Percentiles rank a stretch among this genome's conserved stretches.
Evolutionary conservation across 2,329 filamentous ascomycete species (phyloP).

Genomic region (Endoconidiophora laricicola): DNA sequence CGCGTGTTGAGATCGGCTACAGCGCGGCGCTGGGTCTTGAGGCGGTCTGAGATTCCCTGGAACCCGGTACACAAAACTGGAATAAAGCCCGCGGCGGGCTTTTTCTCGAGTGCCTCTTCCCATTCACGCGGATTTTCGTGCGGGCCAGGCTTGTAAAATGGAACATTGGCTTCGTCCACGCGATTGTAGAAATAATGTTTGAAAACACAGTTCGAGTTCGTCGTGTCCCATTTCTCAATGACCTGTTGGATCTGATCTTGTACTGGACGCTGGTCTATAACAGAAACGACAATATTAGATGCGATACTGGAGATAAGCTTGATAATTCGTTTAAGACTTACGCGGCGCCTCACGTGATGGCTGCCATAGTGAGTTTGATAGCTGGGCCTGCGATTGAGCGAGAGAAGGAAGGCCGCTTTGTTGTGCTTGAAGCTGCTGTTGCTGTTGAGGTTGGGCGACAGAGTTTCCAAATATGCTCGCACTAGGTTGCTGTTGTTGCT

Average conservation of each 20-base stretch:
- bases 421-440: conserved; percentile 27
- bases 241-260: conserved; percentile 57
- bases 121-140: conserved; percentile 62
- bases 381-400: conserved; percentile 29
- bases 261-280: conserved; percentile 47
- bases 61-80: conserved; percentile 65
- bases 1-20: conserved; percentile 53
- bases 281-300: neutral
- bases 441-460: conserved; percentile 16
- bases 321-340: conserved; percentile 18
- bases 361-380: conserved; percentile 36
- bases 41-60: conserved; percentile 50
- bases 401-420: conserved; percentile 26
- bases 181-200: conserved; percentile 81
- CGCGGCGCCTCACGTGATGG: conserved; percentile 33
- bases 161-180: conserved; percentile 56
- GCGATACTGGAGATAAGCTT: neutral
- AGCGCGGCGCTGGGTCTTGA: conserved; percentile 54
- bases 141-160: conserved; percentile 54
- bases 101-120: conserved; percentile 69
- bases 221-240: conserved; percentile 57
- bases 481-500: neutral
- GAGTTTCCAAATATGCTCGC: conserved; percentile 13
- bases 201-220: conserved; percentile 52
- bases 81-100: conserved; percentile 60